Evolutionary conservation across 1,284 basidiomycete species (phyloP), one percentile per base, ranked within the genome.

Genomic region (Golubevia sp.): DNA sequence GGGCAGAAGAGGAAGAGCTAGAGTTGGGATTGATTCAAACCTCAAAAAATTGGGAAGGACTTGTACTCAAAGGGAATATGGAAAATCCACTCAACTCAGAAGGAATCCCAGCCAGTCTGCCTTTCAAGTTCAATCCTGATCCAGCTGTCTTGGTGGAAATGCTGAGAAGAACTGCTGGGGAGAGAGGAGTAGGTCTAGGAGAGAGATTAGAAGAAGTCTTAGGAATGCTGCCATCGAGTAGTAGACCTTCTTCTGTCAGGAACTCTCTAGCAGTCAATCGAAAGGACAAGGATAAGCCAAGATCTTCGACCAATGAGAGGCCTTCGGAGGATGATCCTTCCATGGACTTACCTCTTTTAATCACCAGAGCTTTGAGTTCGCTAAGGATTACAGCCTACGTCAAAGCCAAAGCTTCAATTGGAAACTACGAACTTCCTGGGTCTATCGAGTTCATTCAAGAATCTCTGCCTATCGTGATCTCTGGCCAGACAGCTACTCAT

Each of bases 391-490:
- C 71, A 2, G 75, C 75, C 0, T 59, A 72, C 25, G 44, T 77
- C 24, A 56, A 61, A 7, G 73, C 70, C 0, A 34, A 60, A 11
- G 71, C 68, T 0, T 63, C 62, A 3, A 61, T 77, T 11, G 75
- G 75, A 6, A 59, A 68, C 23, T 77, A 70, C 53, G 58, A 56
- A 15, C 67, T 77, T 11, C 75, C 75, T 2, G 69, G 73, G 49
- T 48, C 49, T 44, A 62, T 77, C 55, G 26, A 55, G 21, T 76
- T 77, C 55, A 64, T 67, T 4, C 71, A 76, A 59, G 66, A 64
- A 26, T 64, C 68, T 57, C 56, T 77, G 30, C 71, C 75, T 56
- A 76, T 77, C 49, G 71, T 73, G 18, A 69, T 77, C 55, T 71
- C 71, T 2, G 62, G 63, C 30, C 67, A 71, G 51, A 76, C 73